Conservation (phyloP, 768 basidiomycete genomes). For the Lactarius hengduanensis region DNA sequence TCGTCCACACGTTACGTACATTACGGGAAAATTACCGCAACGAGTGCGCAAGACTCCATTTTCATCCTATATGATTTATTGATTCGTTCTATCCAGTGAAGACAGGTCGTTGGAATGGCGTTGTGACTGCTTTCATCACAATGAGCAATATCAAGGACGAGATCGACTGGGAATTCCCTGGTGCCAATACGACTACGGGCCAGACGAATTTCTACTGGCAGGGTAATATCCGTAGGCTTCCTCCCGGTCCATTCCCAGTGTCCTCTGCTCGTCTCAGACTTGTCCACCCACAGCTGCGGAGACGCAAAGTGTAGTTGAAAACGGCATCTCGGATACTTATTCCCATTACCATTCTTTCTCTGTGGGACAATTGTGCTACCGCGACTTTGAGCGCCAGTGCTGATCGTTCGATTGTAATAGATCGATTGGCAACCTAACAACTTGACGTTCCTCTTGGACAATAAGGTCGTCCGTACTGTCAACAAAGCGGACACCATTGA, state of each 20-base stretch:
- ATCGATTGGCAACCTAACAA: slow-evolving; percentile 77
- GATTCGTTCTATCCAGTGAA: slow-evolving; percentile 49
- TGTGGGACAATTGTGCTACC: slow-evolving; percentile 41
- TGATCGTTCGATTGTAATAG: slow-evolving; percentile 37
- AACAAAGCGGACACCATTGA: slow-evolving; percentile 57
- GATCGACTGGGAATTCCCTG: slow-evolving; percentile 87
- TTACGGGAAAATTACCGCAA: slow-evolving; percentile 73
- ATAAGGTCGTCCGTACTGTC: slow-evolving; percentile 66
- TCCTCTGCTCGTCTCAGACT: slow-evolving; percentile 4
- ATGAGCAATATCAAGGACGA: slow-evolving; percentile 83
- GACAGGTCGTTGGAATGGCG: slow-evolving; percentile 74
- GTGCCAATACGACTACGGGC: slow-evolving; percentile 54
- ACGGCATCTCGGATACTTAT: slow-evolving; percentile 60
- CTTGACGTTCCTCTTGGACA: slow-evolving; percentile 69
- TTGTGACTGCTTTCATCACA: slow-evolving; percentile 82
- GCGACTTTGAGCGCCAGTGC: not conserved
- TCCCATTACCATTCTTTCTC: slow-evolving; percentile 74
- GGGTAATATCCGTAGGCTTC: slow-evolving; percentile 57
- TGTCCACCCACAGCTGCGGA: slow-evolving; percentile 37
- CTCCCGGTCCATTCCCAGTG: slow-evolving; percentile 17
- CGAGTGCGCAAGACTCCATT: slow-evolving; percentile 40
- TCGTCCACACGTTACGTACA: slow-evolving; percentile 80
- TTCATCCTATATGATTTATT: slow-evolving; percentile 22
- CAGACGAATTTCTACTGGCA: slow-evolving; percentile 87
- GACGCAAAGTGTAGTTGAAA: slow-evolving; percentile 50